phyloP scores from a whole-genome alignment of 2,329 filamentous ascomycete species.

The Cladosporium velox region DNA sequence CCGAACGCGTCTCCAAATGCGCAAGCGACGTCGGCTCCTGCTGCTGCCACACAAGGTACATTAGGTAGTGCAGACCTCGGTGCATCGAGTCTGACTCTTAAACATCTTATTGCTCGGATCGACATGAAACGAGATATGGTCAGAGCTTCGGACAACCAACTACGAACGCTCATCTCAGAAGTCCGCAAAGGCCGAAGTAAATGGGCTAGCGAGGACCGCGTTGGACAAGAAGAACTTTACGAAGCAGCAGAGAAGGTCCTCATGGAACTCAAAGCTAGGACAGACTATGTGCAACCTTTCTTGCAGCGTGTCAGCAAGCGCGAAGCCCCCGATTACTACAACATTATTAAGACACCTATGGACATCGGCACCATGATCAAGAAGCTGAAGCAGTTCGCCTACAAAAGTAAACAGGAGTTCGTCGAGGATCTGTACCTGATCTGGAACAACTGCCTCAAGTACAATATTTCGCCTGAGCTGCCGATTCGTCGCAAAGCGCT shows the following conservation, averaged over 20 bases:
- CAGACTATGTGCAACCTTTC: constrained; percentile 96
- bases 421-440: constrained; percentile 91
- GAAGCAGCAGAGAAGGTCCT: constrained; percentile 96
- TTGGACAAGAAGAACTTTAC: constrained; percentile 96
- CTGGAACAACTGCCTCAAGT: constrained; percentile 95
- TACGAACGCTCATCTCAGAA: constrained; percentile 92
- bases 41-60: constrained; percentile 74
- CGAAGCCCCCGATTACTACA: constrained; percentile 94
- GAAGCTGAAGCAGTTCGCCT: constrained; percentile 73
- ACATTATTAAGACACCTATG: constrained; percentile 94
- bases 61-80: constrained; percentile 92
- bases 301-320: constrained; percentile 93
- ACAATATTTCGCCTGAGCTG: constrained; percentile 87
- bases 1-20: constrained; percentile 52
- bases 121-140: constrained; percentile 91
- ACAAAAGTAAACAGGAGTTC: constrained; percentile 80
- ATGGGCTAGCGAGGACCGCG: constrained; percentile 96
- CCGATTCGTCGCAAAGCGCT: constrained; percentile 89
- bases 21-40: constrained; percentile 52
- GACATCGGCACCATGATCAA: constrained; percentile 98
- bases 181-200: constrained; percentile 97
- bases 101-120: constrained; percentile 94
- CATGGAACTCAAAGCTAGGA: constrained; percentile 94
- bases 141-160: constrained; percentile 85
- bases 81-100: constrained; percentile 91